These are phyloP conservation scores for Pleurotus salmoneostramineus DNA, from an alignment of 768 basidiomycete species.

Conservation along the genomic window DNA sequence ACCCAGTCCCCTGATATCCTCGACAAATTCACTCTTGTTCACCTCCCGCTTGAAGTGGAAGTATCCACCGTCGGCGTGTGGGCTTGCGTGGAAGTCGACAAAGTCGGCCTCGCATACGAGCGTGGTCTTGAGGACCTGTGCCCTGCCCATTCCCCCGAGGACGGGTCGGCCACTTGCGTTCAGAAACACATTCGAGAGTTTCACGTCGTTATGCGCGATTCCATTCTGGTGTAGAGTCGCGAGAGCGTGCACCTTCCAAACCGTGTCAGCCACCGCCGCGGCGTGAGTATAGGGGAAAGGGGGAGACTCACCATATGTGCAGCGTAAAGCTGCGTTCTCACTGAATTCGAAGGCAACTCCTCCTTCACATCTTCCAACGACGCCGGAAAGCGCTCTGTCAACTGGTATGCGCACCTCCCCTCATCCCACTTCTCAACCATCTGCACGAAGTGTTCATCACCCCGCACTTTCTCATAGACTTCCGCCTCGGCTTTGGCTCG, in stretches of 20 bases:
- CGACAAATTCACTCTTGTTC: neutral
- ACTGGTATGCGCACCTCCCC: neutral
- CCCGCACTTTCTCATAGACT: neutral
- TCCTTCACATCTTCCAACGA: neutral
- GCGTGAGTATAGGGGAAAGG: neutral
- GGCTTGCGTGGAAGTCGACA: neutral
- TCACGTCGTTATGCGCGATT: neutral
- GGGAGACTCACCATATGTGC: neutral
- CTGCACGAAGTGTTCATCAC: neutral
- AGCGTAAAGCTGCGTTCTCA: neutral
- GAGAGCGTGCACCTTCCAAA: neutral
- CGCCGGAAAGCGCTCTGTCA: neutral
- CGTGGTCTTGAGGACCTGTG: neutral
- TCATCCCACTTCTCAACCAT: neutral
- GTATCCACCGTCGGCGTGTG: neutral
- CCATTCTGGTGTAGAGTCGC: neutral
- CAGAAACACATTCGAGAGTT: neutral
- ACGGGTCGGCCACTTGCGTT: neutral
- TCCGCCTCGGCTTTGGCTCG: neutral
- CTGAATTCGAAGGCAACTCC: neutral
- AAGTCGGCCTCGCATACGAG: neutral
- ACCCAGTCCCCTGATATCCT: neutral
- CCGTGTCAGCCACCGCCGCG: neutral
- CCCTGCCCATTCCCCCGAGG: neutral
- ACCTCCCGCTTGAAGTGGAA: neutral